Evolutionary conservation across 805 yeast genomes (phyloP), one percentile per base, ranked within the genome.

Genomic region (Danielia reshetovae): DNA sequence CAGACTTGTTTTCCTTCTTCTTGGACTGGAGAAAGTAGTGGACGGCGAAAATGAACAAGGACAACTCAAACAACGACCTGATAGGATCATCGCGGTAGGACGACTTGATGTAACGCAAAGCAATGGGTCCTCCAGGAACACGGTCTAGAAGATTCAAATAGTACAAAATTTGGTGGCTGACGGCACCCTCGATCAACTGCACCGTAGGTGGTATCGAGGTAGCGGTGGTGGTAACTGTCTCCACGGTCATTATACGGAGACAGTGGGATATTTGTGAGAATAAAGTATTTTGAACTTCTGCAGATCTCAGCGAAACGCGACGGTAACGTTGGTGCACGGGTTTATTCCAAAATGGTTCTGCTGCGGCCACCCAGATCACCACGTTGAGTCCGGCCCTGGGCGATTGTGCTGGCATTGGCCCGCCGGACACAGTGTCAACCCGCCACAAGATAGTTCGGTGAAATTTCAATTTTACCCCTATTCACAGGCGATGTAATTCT

Each of bases 41-140:
- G 40, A 88, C 65, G 3, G 96, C 97, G 58, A 89, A 84, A 10
- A 88, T 55, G 22, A 88, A 75, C 48, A 93, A 69, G 12, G 79
- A 67, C 24, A 84, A 58, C 62, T 93, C 98, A 35, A 93, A 69
- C 6, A 86, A 53, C 0, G 97, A 85, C 51, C 98, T 76, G 40
- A 87, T 73, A 1, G 98, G 98, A 58, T 93, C 98, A 60, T 93
- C 78, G 57, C 87, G 88, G 57, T 89, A 89, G 2, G 97, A 87
- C 9, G 88, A 79, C 44, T 72, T 72, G 51, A 93, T 81, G 59
- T 93, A 93, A 37, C 88, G 62, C 21, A 81, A 62, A 5, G 81
- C 52, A 36, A 76, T 62, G 29, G 61, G 65, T 11, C 84, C 83
- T 36, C 84, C 84, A 2, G 85, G 85, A 4, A 67, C 29, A 22